phyloP scores from a whole-genome alignment of 345 rosid species.

The Eucalyptus urophylla region DNA sequence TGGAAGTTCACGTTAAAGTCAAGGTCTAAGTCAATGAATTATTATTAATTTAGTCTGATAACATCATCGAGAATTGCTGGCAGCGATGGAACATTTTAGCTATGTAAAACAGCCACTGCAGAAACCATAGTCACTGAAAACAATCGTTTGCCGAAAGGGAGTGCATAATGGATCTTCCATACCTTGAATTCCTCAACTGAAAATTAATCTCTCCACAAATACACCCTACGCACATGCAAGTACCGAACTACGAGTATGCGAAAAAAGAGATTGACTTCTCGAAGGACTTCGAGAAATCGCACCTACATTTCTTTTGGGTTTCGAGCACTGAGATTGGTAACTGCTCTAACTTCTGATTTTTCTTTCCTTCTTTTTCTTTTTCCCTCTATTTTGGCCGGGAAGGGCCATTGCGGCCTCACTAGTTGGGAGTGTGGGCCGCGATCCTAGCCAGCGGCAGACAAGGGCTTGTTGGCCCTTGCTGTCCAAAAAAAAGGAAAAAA shows the following conservation, averaged over 20 bases:
- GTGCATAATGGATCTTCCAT: background rate
- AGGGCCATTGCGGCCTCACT: too few relatives aligned
- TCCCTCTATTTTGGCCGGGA: too few relatives aligned
- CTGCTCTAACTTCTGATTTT: too few relatives aligned
- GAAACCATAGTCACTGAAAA: background rate
- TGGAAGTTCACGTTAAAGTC: background rate
- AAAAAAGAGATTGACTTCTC: too few relatives aligned
- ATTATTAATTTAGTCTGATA: fast-evolving
- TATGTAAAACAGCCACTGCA: background rate
- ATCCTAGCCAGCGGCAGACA: too few relatives aligned
- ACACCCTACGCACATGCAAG: background rate
- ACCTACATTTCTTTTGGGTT: too few relatives aligned
- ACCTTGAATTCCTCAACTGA: background rate
- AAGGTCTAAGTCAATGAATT: background rate
- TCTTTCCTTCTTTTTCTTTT: too few relatives aligned
- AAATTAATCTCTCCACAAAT: background rate
- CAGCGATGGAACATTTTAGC: background rate
- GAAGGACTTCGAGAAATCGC: too few relatives aligned
- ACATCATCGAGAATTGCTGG: background rate
- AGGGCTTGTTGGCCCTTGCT: too few relatives aligned
- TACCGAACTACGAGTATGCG: background rate
- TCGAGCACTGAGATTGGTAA: too few relatives aligned
- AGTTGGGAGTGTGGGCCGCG: too few relatives aligned
- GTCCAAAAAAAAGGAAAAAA: too few relatives aligned
- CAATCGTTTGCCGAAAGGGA: background rate